Evolutionary conservation across 2,329 filamentous ascomycete species (phyloP).

Genomic region (Gremmenia infestans): DNA sequence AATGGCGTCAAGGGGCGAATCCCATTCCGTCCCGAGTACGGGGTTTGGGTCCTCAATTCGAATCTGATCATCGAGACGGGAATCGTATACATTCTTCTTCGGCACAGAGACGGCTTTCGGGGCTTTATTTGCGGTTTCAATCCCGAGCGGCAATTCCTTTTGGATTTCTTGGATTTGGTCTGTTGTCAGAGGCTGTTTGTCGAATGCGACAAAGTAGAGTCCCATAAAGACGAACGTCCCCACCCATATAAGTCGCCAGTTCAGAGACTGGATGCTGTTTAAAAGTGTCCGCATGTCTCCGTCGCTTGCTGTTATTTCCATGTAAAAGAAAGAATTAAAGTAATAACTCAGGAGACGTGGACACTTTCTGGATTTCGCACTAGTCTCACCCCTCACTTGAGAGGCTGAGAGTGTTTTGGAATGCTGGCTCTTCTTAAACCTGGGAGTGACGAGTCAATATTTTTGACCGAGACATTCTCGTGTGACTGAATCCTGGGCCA

Average conservation of each 20-base stretch:
- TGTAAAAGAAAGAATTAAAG: too few species aligned
- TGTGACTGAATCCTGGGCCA: too few species aligned
- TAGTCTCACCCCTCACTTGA: too few species aligned
- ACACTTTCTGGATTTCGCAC: too few species aligned
- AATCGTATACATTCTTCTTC: background rate
- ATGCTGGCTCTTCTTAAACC: too few species aligned
- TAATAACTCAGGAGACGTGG: too few species aligned
- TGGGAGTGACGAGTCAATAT: too few species aligned
- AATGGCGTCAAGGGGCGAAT: slow-evolving; percentile 9
- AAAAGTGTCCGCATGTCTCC: too few species aligned
- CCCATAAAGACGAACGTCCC: slow-evolving; percentile 8
- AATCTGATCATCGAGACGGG: background rate
- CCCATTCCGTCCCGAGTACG: slow-evolving; percentile 3
- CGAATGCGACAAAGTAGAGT: slow-evolving; percentile 4
- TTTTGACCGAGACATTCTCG: too few species aligned
- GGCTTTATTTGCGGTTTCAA: background rate
- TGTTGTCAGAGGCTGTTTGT: background rate
- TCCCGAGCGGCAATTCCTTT: background rate
- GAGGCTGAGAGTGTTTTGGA: too few species aligned
- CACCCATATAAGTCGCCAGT: slow-evolving; percentile 7
- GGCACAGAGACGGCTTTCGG: background rate
- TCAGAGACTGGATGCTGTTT: slow-evolving; percentile 7
- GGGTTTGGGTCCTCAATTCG: slow-evolving; percentile 6
- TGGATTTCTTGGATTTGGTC: background rate
- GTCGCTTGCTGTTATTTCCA: too few species aligned